Percentiles rank a stretch among this genome's conserved stretches.
phyloP scores from a whole-genome alignment of 129 eudicot species.

The Chrysanthemum seticuspe region DNA sequence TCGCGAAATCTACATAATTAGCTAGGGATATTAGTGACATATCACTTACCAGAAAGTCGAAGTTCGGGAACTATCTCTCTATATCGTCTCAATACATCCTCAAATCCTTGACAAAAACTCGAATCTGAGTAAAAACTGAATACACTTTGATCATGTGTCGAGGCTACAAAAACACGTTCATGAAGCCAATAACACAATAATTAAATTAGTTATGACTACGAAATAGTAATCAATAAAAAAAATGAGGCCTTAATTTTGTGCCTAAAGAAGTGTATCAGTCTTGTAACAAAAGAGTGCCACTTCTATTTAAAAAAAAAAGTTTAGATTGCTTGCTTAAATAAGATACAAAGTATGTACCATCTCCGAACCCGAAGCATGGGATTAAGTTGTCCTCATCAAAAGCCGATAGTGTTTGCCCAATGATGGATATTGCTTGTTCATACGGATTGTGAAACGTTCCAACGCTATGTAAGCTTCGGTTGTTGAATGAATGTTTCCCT shows the following conservation, averaged over 20 bases:
- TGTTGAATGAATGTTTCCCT: conserved; percentile 60
- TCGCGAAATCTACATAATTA: background rate
- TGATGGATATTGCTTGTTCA: conserved; percentile 74
- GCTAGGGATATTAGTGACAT: background rate
- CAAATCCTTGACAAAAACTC: conserved; percentile 62
- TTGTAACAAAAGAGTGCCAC: no score
- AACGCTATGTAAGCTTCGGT: conserved; percentile 56
- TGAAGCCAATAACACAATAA: conserved; percentile 10
- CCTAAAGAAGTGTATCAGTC: no score
- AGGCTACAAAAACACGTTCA: conserved; percentile 41
- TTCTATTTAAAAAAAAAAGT: no score
- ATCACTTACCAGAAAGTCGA: conserved; percentile 51
- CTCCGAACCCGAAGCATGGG: conserved; percentile 85
- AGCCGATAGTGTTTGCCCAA: conserved; percentile 63
- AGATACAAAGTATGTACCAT: conserved; percentile 42
- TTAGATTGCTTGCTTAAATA: background rate
- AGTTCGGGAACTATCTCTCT: conserved; percentile 71
- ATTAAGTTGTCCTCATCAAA: conserved; percentile 79
- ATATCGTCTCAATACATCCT: conserved; percentile 58
- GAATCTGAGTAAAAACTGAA: conserved; percentile 60
- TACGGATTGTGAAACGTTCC: conserved; percentile 59
- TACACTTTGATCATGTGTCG: conserved; percentile 69
- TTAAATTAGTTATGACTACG: background rate
- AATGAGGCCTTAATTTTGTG: no score
- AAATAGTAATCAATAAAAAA: background rate